phyloP scores from a whole-genome alignment of 768 basidiomycete genomes.

The Sarcomyxa edulis region DNA sequence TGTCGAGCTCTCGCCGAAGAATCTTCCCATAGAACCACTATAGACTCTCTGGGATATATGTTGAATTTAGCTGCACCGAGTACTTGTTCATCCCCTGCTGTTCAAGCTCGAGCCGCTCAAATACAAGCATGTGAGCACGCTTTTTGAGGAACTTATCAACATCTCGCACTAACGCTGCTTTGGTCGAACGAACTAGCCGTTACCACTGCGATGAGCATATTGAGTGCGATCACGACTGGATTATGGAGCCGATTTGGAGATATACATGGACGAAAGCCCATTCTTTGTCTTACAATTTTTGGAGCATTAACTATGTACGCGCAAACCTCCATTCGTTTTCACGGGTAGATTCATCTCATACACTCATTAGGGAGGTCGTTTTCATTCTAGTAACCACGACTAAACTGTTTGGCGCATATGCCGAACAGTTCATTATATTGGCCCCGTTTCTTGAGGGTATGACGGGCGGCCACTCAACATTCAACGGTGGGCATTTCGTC shows the following conservation, averaged over 20 bases:
- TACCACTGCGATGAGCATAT: conserved; percentile 68
- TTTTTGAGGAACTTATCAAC: conserved; percentile 1
- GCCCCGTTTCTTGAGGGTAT: conserved; percentile 79
- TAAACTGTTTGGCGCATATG: conserved; percentile 40
- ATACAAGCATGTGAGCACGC: conserved; percentile 55
- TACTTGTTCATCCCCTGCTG: conserved; percentile 33
- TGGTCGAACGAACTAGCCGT: conserved; percentile 35
- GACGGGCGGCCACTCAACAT: conserved; percentile 62
- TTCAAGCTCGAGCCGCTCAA: conserved; percentile 63
- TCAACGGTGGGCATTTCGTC: conserved; percentile 52
- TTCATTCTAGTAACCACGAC: conserved; percentile 77
- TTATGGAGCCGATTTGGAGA: conserved; percentile 87
- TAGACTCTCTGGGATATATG: conserved; percentile 2
- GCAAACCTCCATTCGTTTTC: not conserved
- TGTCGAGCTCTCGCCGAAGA: conserved; percentile 50
- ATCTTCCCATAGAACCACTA: not conserved
- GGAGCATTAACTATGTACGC: conserved; percentile 74
- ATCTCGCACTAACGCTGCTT: conserved; percentile 4
- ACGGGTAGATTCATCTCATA: conserved; percentile 6
- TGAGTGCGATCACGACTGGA: conserved; percentile 80
- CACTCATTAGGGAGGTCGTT: conserved; percentile 56
- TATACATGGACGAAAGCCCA: conserved; percentile 65
- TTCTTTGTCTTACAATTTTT: conserved; percentile 60
- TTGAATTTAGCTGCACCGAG: not conserved
- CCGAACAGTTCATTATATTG: conserved; percentile 68